Base-by-base conservation (phyloP, 495 filamentous ascomycete species). In the Chaetomium fimeti region DNA sequence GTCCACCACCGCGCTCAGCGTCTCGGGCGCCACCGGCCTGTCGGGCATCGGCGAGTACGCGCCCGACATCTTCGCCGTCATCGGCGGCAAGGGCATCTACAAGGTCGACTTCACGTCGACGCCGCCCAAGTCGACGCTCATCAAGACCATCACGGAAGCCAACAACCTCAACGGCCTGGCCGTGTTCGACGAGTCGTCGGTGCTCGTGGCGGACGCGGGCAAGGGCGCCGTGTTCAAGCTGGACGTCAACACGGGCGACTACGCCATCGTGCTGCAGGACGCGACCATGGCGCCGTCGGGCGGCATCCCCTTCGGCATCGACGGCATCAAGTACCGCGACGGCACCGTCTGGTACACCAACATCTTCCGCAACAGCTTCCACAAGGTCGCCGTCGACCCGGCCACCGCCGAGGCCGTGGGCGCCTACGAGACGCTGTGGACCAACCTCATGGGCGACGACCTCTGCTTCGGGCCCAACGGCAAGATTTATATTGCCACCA, bases 331-430 rank as follows among this genome's bases (percentile, higher is more conserved):
- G 54, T 75, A 75, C 64, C 40, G 61, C 5, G 69, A 77, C 57
- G 70, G 72, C 29, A 66, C 66, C 12, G 62, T 80, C 1, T 80
- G 70, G 68, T 80, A 77, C 71, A 80, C 78, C 52, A 80, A 80
- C 66, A 75, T 80, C 67, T 77, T 78, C 66, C 72, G 68, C 65
- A 80, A 79, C 69, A 74, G 64, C 32, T 76, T 80, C 64, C 71
- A 79, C 68, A 75, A 73, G 62, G 62, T 79, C 15, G 12, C 72
- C 20, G 68, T 80, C 43, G 77, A 80, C 62, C 57, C 73, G 3
- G 67, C 59, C 15, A 75, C 78, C 5, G 78, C 70, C n/a, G 74
- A 76, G 66, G 65, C 75, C 1, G 71, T 69, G 5, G 76, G 76
- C 3, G 36, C 58, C 13, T 70, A 74, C 20, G 67, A 66, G 0